Conservation (phyloP, 441 rosid species). For the Capsella rubella region DNA sequence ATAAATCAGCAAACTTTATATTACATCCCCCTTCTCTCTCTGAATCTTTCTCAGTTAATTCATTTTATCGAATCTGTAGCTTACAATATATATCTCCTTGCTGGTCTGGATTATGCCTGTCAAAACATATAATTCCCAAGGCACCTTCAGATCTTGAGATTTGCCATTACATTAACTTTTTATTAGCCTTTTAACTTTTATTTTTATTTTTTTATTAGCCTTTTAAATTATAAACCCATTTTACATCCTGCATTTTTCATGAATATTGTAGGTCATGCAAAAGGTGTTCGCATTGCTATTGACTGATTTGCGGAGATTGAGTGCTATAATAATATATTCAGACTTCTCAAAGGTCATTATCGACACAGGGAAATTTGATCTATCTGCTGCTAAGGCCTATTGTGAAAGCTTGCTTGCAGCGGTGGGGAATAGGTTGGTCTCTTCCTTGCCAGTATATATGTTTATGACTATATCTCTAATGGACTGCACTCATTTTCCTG, state of each 20-base stretch:
- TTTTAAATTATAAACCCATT: neutral
- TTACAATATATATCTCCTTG: slow-evolving; percentile 16
- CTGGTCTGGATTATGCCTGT: slow-evolving; percentile 21
- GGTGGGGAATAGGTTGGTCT: slow-evolving; percentile 73
- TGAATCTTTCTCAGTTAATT: slow-evolving; percentile 14
- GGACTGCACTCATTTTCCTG: slow-evolving; percentile 30
- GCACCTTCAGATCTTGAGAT: slow-evolving; percentile 22
- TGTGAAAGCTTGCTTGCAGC: slow-evolving; percentile 91
- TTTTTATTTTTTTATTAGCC: neutral
- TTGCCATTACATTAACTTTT: slow-evolving; percentile 14
- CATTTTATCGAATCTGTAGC: slow-evolving; percentile 6
- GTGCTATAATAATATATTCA: slow-evolving; percentile 91
- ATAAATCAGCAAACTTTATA: slow-evolving; percentile 21
- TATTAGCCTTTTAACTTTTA: neutral
- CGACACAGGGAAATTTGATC: slow-evolving; percentile 84
- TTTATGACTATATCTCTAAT: slow-evolving; percentile 18
- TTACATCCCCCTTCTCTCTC: slow-evolving; percentile 5
- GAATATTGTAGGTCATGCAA: slow-evolving; percentile 82
- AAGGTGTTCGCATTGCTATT: slow-evolving; percentile 93
- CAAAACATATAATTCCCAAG: slow-evolving; percentile 11
- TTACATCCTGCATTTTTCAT: slow-evolving; percentile 31
- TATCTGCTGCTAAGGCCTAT: slow-evolving; percentile 83
- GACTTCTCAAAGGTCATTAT: slow-evolving; percentile 88
- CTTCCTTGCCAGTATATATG: slow-evolving; percentile 19
- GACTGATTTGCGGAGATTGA: slow-evolving; percentile 94